Base-by-base conservation (phyloP, 1,139 yeast genomes). In the Pichia sp. region DNA sequence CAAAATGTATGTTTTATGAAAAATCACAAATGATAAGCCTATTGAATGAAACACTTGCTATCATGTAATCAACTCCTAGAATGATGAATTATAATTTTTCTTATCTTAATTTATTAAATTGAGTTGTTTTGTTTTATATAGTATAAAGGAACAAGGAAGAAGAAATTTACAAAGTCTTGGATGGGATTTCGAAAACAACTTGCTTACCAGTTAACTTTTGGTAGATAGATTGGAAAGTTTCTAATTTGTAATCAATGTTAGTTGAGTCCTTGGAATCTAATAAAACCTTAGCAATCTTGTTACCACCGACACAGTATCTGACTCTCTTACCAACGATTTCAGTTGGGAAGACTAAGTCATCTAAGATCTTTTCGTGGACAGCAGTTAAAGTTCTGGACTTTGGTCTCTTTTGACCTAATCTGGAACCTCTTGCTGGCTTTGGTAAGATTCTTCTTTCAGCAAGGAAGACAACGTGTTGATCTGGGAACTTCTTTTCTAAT, bases 361-460 rank as follows among this genome's bases (percentile, higher is more conserved):
- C 99, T 75, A 93, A 89, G 78, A 93, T 80, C 77, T 90, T 89
- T 80, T 93, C 98, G 77, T 93, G 99, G 65, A 93, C 99, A 70
- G 98, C 90, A 67, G 97, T 84, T 76, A 93, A 84, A 69, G 99
- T 93, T 86, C 99, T 90, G 68, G 98, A 91, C 83, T 96, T 88
- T 76, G 99, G 99, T 84, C 99, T 93, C 93, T 93, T 91, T 83
- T 93, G 99, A 68, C 76, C 79, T 75, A 85, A 86, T 83, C 91
- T 87, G 58, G 96, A 83, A 68, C 81, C 82, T 79, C 91, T 85
- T 69, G 87, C 84, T 70, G 89, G 89, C 84, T 90, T 91, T 81
- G 98, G 97, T 73, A 94, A 83, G 79, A 93, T 93, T 83, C 97
- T 91, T 83, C 99, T 90, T 83, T 93, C 98, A 71, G 98, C 99